phyloP scores from a whole-genome alignment of 192 early-diverging fungal species.

The Coemansia furcata region DNA sequence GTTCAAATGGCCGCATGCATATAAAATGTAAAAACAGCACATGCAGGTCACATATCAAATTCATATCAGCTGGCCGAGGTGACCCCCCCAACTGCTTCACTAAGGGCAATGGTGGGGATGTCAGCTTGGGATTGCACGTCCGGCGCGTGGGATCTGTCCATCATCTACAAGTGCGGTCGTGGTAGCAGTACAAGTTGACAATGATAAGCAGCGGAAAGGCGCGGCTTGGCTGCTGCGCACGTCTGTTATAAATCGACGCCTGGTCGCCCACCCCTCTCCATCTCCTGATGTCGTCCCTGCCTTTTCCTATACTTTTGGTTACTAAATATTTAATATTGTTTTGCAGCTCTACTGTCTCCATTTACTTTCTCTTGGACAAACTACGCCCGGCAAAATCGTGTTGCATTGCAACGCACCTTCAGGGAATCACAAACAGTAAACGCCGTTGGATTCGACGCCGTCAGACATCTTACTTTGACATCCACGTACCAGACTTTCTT shows the following conservation, averaged over 20 bases:
- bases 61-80: slow-evolving; percentile 13
- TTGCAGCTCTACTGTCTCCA: background rate
- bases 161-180: background rate
- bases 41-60: slow-evolving; percentile 21
- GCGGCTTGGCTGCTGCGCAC: background rate
- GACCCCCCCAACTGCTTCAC: background rate
- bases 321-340: background rate
- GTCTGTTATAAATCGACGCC: background rate
- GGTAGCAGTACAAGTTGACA: background rate
- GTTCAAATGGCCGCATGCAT: slow-evolving; percentile 18
- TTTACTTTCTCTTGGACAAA: background rate
- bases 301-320: background rate
- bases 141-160: slow-evolving; percentile 2
- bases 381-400: background rate
- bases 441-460: background rate
- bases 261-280: background rate
- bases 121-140: background rate
- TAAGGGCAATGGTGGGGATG: background rate
- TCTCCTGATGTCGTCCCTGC: background rate
- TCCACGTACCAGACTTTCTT: background rate
- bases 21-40: slow-evolving; percentile 6
- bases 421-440: background rate
- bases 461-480: background rate
- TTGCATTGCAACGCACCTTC: background rate
- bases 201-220: background rate